Conservation (phyloP, 2,329 filamentous ascomycete genomes). For the Claviceps quebecensis region DNA sequence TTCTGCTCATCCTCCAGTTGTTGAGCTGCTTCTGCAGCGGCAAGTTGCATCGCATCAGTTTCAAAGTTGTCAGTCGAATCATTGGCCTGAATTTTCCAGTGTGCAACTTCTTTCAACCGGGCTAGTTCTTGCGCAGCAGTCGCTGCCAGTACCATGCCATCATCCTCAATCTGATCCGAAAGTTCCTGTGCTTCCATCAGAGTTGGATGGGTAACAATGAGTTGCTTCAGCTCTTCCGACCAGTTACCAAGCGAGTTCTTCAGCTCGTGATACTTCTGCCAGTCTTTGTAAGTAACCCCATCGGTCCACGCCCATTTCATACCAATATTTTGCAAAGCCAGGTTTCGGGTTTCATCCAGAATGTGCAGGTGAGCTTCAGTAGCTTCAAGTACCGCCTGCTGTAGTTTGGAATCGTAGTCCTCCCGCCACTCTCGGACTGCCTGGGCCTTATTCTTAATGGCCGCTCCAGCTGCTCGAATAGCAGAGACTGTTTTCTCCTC, state of each 20-base stretch:
- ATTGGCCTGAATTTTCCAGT: conserved; percentile 65
- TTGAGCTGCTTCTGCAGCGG: conserved; percentile 36
- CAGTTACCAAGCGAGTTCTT: conserved; percentile 73
- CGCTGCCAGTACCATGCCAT: conserved; percentile 69
- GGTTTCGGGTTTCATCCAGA: conserved; percentile 65
- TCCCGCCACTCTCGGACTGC: conserved; percentile 64
- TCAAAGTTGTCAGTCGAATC: conserved; percentile 72
- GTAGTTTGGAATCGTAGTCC: conserved; percentile 55
- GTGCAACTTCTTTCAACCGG: conserved; percentile 68
- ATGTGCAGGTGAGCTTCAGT: conserved; percentile 72
- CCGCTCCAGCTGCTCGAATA: conserved; percentile 54
- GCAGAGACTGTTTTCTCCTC: conserved; percentile 29
- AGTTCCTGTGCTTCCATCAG: conserved; percentile 54
- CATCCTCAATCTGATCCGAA: conserved; percentile 56
- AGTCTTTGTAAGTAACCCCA: conserved; percentile 91
- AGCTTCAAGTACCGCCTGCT: conserved; percentile 53
- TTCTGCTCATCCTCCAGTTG: conserved; percentile 11
- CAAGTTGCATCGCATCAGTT: conserved; percentile 46
- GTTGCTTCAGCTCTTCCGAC: conserved; percentile 65
- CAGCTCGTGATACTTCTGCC: conserved; percentile 85
- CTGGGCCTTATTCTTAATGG: conserved; percentile 65
- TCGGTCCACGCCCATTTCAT: conserved; percentile 96
- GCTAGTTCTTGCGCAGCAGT: conserved; percentile 66
- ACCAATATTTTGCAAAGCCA: conserved; percentile 81
- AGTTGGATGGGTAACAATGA: conserved; percentile 60